These are phyloP conservation scores for Aechmea fasciata DNA, from an alignment of 176 grass and related monocot genomes.

Conservation along the genomic window DNA sequence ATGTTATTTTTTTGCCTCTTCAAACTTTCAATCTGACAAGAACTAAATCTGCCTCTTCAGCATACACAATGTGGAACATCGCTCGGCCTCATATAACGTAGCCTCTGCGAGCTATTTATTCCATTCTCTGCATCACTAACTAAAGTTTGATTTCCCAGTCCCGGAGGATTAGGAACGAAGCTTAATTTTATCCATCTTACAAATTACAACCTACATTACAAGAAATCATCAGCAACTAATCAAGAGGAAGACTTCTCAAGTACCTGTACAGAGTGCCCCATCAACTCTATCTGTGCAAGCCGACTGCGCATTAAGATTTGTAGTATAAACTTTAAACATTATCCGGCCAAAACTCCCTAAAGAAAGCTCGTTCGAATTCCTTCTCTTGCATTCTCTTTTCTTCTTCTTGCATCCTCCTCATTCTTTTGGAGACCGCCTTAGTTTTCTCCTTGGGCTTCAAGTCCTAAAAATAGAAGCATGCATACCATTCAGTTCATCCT, in stretches of 20 bases:
- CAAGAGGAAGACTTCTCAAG: neutral
- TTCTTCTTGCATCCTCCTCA: constrained; percentile 72
- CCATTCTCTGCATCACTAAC: too few relatives aligned
- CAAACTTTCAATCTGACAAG: too few relatives aligned
- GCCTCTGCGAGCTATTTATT: too few relatives aligned
- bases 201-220: too few relatives aligned
- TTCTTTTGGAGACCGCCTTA: constrained; percentile 63
- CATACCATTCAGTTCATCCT: neutral
- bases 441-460: constrained; percentile 28
- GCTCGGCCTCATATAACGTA: too few relatives aligned
- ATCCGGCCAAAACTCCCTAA: constrained; percentile 94
- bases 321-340: constrained; percentile 63
- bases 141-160: too few relatives aligned
- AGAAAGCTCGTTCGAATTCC: constrained; percentile 84
- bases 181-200: too few relatives aligned
- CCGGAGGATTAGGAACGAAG: too few relatives aligned
- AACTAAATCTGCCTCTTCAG: too few relatives aligned
- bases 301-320: neutral
- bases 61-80: too few relatives aligned
- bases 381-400: constrained; percentile 74
- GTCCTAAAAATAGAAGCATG: constrained; percentile 16
- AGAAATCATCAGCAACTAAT: neutral
- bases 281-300: neutral
- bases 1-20: too few relatives aligned
- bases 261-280: constrained; percentile 2